These are phyloP conservation scores for Yamadazyma scolyti DNA, from an alignment of 805 yeast genomes.

Conservation along the genomic window DNA sequence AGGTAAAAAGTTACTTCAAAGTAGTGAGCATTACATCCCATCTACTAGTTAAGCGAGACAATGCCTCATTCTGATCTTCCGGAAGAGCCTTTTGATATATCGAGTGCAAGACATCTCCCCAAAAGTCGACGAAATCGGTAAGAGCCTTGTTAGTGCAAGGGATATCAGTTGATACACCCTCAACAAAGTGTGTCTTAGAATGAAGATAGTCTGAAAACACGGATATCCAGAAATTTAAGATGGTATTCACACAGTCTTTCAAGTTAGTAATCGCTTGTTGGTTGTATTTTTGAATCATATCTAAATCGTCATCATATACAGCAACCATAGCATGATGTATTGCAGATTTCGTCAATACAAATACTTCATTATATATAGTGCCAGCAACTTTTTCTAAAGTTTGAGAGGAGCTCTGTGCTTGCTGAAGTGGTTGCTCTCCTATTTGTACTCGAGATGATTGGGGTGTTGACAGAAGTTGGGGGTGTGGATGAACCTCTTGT, in stretches of 20 bases:
- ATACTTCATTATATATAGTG: conserved; percentile 39
- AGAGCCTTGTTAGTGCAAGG: not conserved
- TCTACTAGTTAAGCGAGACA: conserved; percentile 25
- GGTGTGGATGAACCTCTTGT: not conserved
- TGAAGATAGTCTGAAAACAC: conserved; percentile 54
- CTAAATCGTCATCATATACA: conserved; percentile 57
- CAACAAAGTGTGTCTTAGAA: conserved; percentile 17
- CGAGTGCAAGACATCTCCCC: conserved; percentile 44
- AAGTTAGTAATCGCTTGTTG: conserved; percentile 30
- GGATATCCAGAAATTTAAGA: conserved; percentile 51
- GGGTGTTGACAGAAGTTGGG: too few relatives aligned
- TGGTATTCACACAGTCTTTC: conserved; percentile 37
- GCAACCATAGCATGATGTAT: conserved; percentile 49
- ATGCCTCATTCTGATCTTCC: conserved; percentile 21
- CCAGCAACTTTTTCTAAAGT: conserved; percentile 1
- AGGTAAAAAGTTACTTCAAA: too few relatives aligned
- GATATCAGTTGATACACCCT: conserved; percentile 11
- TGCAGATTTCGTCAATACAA: conserved; percentile 38
- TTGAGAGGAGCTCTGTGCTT: not conserved
- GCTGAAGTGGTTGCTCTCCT: too few relatives aligned
- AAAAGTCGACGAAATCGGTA: conserved; percentile 39
- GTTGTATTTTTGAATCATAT: conserved; percentile 45
- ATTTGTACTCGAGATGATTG: too few relatives aligned
- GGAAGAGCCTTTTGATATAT: conserved; percentile 37
- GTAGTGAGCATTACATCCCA: conserved; percentile 32